Percentiles rank a stretch among this genome's conserved stretches.
These are phyloP conservation scores for Austroboletus eburneus DNA, from an alignment of 768 basidiomycete genomes.

Conservation along the genomic window DNA sequence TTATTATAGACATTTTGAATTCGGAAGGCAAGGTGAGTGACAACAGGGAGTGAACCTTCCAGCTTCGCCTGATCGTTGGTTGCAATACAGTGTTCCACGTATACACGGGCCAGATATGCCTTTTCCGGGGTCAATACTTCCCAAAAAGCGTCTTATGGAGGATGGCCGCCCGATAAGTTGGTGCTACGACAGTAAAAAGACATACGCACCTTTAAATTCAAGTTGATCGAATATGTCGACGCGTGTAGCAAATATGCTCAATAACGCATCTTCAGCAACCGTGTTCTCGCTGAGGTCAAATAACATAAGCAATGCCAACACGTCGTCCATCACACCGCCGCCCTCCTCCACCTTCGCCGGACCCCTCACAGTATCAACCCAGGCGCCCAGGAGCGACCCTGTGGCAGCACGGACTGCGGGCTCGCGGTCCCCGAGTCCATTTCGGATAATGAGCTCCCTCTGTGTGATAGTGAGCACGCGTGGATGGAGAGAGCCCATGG, in stretches of 20 bases:
- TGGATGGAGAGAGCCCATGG: conserved; percentile 59
- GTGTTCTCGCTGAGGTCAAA: conserved; percentile 57
- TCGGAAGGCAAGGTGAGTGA: conserved; percentile 73
- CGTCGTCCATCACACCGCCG: conserved; percentile 31
- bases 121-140: conserved; percentile 61
- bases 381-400: conserved; percentile 62
- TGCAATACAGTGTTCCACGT: conserved; percentile 69
- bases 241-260: conserved; percentile 64
- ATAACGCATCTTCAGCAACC: conserved; percentile 70
- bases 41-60: conserved; percentile 74
- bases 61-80: conserved; percentile 59
- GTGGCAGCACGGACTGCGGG: conserved; percentile 67
- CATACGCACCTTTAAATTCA: conserved; percentile 59
- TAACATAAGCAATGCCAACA: conserved; percentile 48
- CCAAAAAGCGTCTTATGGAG: conserved; percentile 66
- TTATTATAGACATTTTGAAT: conserved; percentile 71
- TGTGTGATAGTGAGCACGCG: conserved; percentile 63
- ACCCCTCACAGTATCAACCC: conserved; percentile 61
- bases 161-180: not conserved
- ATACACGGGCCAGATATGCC: conserved; percentile 79
- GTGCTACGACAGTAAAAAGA: not conserved
- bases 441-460: conserved; percentile 70
- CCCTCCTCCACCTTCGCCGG: conserved; percentile 34
- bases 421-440: conserved; percentile 87
- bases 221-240: conserved; percentile 64